Evolutionary conservation across 179 eudicot species (phyloP).

Genomic region (Camellia oleifera): DNA sequence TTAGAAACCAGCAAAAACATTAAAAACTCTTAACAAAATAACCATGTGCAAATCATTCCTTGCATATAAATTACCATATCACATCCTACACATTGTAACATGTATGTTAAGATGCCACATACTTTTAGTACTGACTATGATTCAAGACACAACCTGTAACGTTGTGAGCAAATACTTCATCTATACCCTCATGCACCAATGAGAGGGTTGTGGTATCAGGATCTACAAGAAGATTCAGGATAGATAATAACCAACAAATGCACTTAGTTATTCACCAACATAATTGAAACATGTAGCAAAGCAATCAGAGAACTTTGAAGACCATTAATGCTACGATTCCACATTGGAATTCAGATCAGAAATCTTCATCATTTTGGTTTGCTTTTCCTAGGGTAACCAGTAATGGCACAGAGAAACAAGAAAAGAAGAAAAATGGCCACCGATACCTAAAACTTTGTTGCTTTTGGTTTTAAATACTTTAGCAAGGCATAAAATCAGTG

Average conservation of each 20-base stretch:
- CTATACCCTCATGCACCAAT: neutral
- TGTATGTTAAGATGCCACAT: too few species aligned
- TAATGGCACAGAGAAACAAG: neutral
- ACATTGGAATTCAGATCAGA: conserved; percentile 18
- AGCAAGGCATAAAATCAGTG: neutral
- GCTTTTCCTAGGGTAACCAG: too few species aligned
- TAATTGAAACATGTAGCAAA: neutral
- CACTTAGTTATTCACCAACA: neutral
- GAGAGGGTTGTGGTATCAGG: neutral
- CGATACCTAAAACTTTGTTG: neutral
- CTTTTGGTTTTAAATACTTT: neutral
- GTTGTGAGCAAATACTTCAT: too few species aligned
- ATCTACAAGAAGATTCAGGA: neutral
- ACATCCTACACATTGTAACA: too few species aligned
- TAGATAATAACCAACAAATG: neutral
- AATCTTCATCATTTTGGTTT: conserved; percentile 18
- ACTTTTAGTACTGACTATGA: too few species aligned
- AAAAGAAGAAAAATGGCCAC: neutral
- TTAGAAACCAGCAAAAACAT: too few species aligned
- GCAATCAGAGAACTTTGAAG: conserved; percentile 41
- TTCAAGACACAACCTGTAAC: neutral
- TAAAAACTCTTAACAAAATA: too few species aligned
- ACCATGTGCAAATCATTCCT: too few species aligned
- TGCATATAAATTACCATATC: too few species aligned
- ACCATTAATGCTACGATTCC: conserved; percentile 8